Conservation (phyloP, 441 rosid species). For the Breynia disticha region DNA sequence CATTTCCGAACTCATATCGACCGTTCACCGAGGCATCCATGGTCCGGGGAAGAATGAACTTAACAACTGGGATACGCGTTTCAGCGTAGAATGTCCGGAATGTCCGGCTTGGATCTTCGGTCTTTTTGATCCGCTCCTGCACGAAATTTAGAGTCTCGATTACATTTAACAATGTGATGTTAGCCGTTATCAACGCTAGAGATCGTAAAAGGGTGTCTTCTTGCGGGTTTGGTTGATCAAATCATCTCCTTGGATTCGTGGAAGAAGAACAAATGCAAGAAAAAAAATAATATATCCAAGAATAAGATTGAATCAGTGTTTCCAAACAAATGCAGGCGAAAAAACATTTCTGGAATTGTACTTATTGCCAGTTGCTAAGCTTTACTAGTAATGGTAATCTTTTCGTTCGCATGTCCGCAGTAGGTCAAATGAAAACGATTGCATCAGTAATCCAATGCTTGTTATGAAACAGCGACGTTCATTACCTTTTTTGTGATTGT, state of each 20-base stretch:
- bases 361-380: too few relatives aligned
- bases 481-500: too few relatives aligned
- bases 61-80: background rate
- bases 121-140: background rate
- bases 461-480: too few relatives aligned
- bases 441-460: too few relatives aligned
- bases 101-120: background rate
- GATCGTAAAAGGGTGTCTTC: background rate
- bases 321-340: too few relatives aligned
- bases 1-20: background rate
- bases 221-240: constrained; percentile 36
- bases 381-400: too few relatives aligned
- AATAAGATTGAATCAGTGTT: too few relatives aligned
- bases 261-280: constrained; percentile 5
- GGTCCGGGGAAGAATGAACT: background rate
- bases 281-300: background rate
- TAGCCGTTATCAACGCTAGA: background rate
- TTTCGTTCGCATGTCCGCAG: too few relatives aligned
- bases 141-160: background rate
- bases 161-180: background rate
- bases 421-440: too few relatives aligned
- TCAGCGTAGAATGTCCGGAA: background rate
- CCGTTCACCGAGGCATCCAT: background rate
- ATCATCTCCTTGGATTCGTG: constrained; percentile 15
- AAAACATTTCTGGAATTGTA: too few relatives aligned